Base-by-base conservation (phyloP, 805 yeast species). In the Yarrowia yakushimensis region DNA sequence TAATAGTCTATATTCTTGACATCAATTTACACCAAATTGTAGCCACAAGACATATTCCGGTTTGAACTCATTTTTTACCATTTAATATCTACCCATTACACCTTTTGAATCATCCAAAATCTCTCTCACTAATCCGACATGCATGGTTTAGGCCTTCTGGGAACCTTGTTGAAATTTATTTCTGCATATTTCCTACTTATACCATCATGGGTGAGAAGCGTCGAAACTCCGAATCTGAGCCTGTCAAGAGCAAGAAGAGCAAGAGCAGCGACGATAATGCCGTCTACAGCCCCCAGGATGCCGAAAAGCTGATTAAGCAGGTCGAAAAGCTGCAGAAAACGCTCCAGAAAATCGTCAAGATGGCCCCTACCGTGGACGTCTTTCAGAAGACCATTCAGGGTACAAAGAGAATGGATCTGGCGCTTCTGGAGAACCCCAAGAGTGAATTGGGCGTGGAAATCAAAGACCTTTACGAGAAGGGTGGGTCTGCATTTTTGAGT, bases 321-420 rank as follows among this genome's bases (percentile, higher is more conserved):
- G 57, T 48, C 25, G 39, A 33, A 10, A 48, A 48, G 30, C 23
- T 48, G 13, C 68, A 67, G 57, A 63, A 67, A 4, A 34, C 64
- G 6, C 17, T 67, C 12, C 28, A 64, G 23, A 55, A 64, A 17
- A 66, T 36, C 34, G 50, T 45, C 33, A 57, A 48, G 39, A 12
- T 46, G 25, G 34, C 62, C 6, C 61, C 63, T 9, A 37, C 54
- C n/a, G 25, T 62, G 22, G 64, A 34, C n/a, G 45, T 36, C 23
- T 18, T 23, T 27, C 25, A 43, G 22, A 36, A 31, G 25, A 45
- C 22, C 34, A 30, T 33, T 39, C 54, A 27, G 36, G 45, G 34
- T 12, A 27, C 17, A 22, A 23, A 27, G 13, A 25, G 27, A 33
- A 27, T 48, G 57, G 57, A 48, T 33, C 31, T 48, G 30, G 22